These are phyloP conservation scores for Aspergillus unguis DNA, from an alignment of 2,329 filamentous ascomycete species.

Conservation along the genomic window DNA sequence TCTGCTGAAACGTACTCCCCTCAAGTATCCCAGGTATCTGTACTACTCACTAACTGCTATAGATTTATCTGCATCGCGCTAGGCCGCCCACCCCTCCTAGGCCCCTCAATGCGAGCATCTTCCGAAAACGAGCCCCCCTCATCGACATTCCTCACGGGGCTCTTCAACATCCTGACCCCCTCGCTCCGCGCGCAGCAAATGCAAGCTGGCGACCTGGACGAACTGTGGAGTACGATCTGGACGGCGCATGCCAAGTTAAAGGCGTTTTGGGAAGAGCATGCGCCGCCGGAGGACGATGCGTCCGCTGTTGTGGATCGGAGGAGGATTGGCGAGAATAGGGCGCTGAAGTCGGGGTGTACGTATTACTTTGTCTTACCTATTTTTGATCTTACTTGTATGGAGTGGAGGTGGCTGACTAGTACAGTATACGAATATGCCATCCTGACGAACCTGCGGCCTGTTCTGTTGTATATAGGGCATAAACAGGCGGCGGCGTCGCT, in stretches of 20 bases:
- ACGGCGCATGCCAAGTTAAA: neutral
- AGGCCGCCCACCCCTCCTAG: neutral
- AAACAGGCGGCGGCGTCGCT: no score
- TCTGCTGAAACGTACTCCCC: neutral
- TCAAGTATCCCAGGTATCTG: no score
- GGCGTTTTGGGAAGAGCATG: neutral
- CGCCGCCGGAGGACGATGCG: neutral
- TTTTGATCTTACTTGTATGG: neutral
- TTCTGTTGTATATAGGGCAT: constrained; percentile 1
- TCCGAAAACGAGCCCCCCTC: neutral
- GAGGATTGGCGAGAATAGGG: neutral
- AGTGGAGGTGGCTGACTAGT: neutral
- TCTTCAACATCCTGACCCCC: neutral
- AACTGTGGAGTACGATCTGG: neutral
- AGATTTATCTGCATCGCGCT: neutral
- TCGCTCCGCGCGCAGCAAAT: neutral
- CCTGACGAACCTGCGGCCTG: neutral
- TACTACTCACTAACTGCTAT: no score
- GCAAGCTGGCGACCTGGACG: neutral
- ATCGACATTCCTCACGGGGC: neutral
- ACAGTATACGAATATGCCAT: neutral
- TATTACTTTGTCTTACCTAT: no score
- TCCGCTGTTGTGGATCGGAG: neutral
- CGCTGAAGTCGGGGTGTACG: neutral
- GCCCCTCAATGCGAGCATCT: neutral